phyloP scores from a whole-genome alignment of 2,329 filamentous ascomycete species.

The Penicillium sp. region DNA sequence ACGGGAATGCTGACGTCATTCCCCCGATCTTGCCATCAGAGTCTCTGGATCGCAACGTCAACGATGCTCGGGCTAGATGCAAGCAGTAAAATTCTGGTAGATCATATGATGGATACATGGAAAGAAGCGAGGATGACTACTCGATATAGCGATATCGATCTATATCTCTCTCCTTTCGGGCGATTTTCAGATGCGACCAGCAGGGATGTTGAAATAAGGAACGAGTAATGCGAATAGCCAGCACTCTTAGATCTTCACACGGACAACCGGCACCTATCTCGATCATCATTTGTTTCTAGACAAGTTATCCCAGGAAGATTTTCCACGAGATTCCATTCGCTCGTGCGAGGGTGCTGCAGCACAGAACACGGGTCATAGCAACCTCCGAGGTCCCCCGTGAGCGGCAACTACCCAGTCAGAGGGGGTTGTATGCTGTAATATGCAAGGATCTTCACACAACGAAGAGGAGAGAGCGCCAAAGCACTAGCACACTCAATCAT shows the following conservation, averaged over 20 bases:
- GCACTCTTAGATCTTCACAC: neutral
- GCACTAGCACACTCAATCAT: neutral
- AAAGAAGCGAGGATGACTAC: neutral
- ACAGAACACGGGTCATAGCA: neutral
- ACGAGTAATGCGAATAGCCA: neutral
- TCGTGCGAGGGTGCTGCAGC: neutral
- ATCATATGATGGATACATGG: neutral
- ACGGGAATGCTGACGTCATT: neutral
- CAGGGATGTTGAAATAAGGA: neutral
- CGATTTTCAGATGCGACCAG: neutral
- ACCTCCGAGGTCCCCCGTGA: neutral
- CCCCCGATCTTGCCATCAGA: neutral
- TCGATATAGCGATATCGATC: neutral
- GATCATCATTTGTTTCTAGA: neutral
- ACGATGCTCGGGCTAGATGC: neutral
- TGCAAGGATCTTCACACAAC: neutral
- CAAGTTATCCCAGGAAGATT: neutral
- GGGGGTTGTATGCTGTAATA: neutral
- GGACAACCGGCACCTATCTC: neutral
- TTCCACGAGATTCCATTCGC: neutral
- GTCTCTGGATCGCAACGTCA: neutral
- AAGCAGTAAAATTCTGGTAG: neutral
- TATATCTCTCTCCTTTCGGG: neutral
- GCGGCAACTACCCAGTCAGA: neutral
- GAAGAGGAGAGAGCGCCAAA: neutral